Evolutionary conservation across 768 basidiomycete genomes (phyloP).

Genomic region (Termitomyces sp.): DNA sequence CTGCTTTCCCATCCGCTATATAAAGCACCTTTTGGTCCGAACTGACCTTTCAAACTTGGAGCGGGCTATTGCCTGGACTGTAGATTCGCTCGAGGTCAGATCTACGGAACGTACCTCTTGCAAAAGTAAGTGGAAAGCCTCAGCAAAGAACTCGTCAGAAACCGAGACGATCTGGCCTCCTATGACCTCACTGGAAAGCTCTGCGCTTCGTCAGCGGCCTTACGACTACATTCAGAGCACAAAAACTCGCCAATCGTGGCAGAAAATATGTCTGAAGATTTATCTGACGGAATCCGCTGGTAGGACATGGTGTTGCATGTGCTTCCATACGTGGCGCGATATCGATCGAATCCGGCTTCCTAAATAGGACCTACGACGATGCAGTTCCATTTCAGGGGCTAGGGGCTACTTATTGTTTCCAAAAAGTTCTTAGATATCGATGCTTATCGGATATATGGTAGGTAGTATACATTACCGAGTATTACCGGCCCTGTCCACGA

Average conservation of each 20-base stretch:
- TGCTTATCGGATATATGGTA: too few relatives aligned
- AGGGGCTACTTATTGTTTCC: not conserved
- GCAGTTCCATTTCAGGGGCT: not conserved
- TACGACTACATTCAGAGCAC: not conserved
- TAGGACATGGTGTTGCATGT: constrained; percentile 31
- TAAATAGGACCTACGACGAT: not conserved
- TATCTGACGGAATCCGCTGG: constrained; percentile 37
- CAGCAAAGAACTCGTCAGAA: constrained; percentile 96
- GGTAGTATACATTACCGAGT: too few relatives aligned
- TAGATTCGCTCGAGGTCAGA: not conserved
- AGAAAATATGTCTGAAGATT: constrained; percentile 43
- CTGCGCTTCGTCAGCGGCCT: constrained; percentile 31
- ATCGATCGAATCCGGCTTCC: not conserved
- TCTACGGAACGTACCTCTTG: constrained; percentile 55
- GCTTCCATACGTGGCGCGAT: not conserved
- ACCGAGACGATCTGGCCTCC: constrained; percentile 71
- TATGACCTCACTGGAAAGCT: constrained; percentile 82
- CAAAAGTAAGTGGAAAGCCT: constrained; percentile 75
- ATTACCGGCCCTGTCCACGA: not conserved
- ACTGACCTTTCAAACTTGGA: constrained; percentile 89
- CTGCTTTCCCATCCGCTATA: constrained; percentile 94
- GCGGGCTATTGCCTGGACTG: constrained; percentile 54
- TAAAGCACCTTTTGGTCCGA: constrained; percentile 91
- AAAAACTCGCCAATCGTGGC: constrained; percentile 39
- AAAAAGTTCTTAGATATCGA: too few relatives aligned